phyloP scores from a whole-genome alignment of 208 protist species.

The Crithidia brevicula region DNA sequence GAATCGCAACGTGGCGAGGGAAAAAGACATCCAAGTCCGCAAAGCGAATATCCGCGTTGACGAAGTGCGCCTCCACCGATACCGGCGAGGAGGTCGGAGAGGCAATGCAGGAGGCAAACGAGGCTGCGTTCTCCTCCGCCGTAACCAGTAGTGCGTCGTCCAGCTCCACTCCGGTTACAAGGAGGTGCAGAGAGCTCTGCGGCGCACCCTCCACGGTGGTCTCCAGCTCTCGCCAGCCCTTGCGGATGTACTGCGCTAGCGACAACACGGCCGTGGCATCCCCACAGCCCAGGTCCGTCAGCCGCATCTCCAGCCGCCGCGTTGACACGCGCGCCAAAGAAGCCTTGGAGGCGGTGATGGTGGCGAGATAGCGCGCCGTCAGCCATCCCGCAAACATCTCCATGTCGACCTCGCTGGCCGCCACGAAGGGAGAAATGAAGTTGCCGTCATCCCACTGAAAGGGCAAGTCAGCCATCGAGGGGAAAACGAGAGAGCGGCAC shows the following conservation, averaged over 20 bases:
- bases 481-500: neutral
- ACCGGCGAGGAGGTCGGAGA: conserved; percentile 15
- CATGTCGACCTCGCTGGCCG: conserved; percentile 39
- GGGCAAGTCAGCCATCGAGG: conserved; percentile 45
- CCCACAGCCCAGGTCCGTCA: conserved; percentile 78
- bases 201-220: neutral
- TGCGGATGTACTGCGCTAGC: conserved; percentile 28
- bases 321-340: neutral
- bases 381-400: conserved; percentile 47
- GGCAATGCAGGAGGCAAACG: neutral
- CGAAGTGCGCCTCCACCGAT: conserved; percentile 30
- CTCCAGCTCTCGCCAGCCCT: conserved; percentile 27
- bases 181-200: conserved; percentile 2
- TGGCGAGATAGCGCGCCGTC: conserved; percentile 15
- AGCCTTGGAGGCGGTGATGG: neutral
- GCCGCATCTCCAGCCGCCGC: conserved; percentile 23
- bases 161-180: conserved; percentile 60
- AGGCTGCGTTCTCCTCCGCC: conserved; percentile 18
- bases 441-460: conserved; percentile 85
- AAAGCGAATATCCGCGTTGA: conserved; percentile 44
- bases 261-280: conserved; percentile 55
- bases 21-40: conserved; percentile 43
- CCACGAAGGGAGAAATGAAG: conserved; percentile 79
- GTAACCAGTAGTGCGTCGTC: conserved; percentile 56
- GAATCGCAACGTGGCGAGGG: conserved; percentile 11